Evolutionary conservation across 345 rosid genomes (phyloP).

Genomic region (Sapria himalayana): DNA sequence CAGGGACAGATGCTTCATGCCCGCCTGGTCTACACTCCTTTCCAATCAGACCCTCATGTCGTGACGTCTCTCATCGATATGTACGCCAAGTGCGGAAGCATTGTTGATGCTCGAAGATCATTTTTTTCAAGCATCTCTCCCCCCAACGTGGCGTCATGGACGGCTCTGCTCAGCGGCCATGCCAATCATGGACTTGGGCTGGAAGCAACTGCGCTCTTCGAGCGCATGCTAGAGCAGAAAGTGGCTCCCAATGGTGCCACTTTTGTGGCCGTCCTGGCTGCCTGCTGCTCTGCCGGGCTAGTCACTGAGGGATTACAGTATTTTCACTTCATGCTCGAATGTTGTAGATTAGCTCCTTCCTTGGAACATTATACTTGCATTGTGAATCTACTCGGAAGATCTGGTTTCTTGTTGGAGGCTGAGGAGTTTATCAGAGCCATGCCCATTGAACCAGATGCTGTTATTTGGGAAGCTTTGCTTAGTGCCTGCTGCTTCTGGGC

Average conservation of each 20-base stretch:
- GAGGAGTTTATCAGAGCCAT: conserved; percentile 29
- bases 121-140: conserved; percentile 23
- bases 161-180: conserved; percentile 33
- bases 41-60: conserved; percentile 24
- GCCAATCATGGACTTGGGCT: conserved; percentile 35
- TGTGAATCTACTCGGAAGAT: conserved; percentile 37
- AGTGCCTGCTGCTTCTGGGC: conserved; percentile 30
- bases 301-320: conserved; percentile 22
- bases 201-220: conserved; percentile 24
- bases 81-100: conserved; percentile 42
- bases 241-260: conserved; percentile 29
- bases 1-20: conserved; percentile 32
- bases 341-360: conserved; percentile 15
- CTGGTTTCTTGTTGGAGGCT: conserved; percentile 29
- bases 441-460: conserved; percentile 33
- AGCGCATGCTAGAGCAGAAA: conserved; percentile 18
- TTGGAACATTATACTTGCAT: conserved; percentile 33
- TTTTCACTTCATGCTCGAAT: conserved; percentile 19
- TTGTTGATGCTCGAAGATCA: conserved; percentile 24
- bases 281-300: conserved; percentile 29
- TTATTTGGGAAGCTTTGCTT: conserved; percentile 40
- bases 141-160: conserved; percentile 40
- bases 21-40: conserved; percentile 25
- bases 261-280: conserved; percentile 30
- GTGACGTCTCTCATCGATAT: conserved; percentile 41